Evolutionary conservation across 1,284 basidiomycete species (phyloP).

Genomic region (Cryptococcus sp.): DNA sequence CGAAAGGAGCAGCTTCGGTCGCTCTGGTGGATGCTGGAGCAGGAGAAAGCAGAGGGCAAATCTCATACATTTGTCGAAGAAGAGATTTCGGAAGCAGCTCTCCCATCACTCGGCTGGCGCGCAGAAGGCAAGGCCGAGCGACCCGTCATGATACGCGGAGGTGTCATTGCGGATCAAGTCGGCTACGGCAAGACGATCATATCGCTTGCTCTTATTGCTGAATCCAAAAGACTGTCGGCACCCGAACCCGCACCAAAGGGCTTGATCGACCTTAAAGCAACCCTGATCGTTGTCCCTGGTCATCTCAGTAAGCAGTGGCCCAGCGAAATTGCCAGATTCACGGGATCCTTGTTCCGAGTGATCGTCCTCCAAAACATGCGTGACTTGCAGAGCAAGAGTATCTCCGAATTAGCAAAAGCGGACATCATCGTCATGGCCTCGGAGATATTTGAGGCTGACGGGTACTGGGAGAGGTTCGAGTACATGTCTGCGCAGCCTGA

Average conservation of each 20-base stretch:
- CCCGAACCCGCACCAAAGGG: conserved; percentile 55
- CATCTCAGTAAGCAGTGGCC: conserved; percentile 90
- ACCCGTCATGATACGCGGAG: conserved; percentile 74
- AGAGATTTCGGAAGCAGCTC: conserved; percentile 86
- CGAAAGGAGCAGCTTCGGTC: conserved; percentile 87
- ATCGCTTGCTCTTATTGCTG: conserved; percentile 76
- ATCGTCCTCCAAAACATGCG: conserved; percentile 66
- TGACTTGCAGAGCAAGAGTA: conserved; percentile 72
- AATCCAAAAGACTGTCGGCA: conserved; percentile 62
- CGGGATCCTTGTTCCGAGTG: conserved; percentile 59
- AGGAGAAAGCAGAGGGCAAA: conserved; percentile 67
- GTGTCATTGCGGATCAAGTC: conserved; percentile 92
- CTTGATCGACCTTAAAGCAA: conserved; percentile 69
- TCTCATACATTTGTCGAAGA: conserved; percentile 78
- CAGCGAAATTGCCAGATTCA: conserved; percentile 80
- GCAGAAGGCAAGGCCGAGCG: conserved; percentile 86
- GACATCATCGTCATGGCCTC: conserved; percentile 87
- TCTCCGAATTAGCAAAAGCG: conserved; percentile 74
- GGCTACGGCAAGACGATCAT: conserved; percentile 97
- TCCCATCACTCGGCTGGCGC: conserved; percentile 85
- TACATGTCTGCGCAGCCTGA: conserved; percentile 60
- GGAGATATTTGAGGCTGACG: conserved; percentile 74
- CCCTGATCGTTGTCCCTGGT: conserved; percentile 82
- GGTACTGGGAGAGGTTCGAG: conserved; percentile 62
- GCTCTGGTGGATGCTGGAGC: conserved; percentile 85